Percentiles rank a stretch among this genome's conserved stretches.
Conservation (phyloP, 352 stramenopile species). For the Phytopythium sindhum region DNA sequence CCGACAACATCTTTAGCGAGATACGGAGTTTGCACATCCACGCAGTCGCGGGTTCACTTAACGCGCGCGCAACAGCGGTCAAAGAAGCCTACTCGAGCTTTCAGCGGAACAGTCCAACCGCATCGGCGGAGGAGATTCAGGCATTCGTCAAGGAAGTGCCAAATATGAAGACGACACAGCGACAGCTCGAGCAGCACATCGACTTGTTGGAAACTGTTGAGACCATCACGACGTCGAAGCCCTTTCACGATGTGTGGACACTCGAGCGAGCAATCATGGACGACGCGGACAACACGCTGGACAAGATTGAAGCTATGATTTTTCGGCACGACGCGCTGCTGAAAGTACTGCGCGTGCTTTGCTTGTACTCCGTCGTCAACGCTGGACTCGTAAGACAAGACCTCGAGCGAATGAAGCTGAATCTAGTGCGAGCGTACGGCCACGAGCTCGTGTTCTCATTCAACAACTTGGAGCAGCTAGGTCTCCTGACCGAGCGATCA, state of each 20-base stretch:
- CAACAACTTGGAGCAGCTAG: slow-evolving; percentile 48
- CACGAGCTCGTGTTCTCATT: slow-evolving; percentile 74
- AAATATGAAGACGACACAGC: slow-evolving; percentile 52
- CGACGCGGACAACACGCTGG: slow-evolving; percentile 23
- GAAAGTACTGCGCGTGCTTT: slow-evolving; percentile 60
- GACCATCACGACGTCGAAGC: slow-evolving; percentile 31
- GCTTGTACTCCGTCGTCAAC: slow-evolving; percentile 53
- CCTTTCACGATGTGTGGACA: slow-evolving; percentile 63
- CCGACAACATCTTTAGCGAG: slow-evolving; percentile 47
- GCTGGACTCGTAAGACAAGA: slow-evolving; percentile 31
- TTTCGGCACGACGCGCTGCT: slow-evolving; percentile 47
- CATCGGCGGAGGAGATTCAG: slow-evolving; percentile 58
- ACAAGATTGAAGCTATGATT: slow-evolving; percentile 58
- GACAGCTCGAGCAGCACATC: slow-evolving; percentile 57
- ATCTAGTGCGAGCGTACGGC: slow-evolving; percentile 68
- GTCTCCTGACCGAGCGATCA: slow-evolving; percentile 37
- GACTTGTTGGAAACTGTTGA: slow-evolving; percentile 54
- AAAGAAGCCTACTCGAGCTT: slow-evolving; percentile 57
- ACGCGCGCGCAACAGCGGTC: slow-evolving; percentile 42
- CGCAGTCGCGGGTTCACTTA: slow-evolving; percentile 42
- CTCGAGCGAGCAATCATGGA: slow-evolving; percentile 73
- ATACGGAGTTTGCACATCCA: slow-evolving; percentile 69
- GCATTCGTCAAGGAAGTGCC: slow-evolving; percentile 69
- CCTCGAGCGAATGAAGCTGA: slow-evolving; percentile 46
- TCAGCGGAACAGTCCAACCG: slow-evolving; percentile 36